Evolutionary conservation across 2,329 filamentous ascomycete genomes (phyloP).

Genomic region (Cadophora gregata): DNA sequence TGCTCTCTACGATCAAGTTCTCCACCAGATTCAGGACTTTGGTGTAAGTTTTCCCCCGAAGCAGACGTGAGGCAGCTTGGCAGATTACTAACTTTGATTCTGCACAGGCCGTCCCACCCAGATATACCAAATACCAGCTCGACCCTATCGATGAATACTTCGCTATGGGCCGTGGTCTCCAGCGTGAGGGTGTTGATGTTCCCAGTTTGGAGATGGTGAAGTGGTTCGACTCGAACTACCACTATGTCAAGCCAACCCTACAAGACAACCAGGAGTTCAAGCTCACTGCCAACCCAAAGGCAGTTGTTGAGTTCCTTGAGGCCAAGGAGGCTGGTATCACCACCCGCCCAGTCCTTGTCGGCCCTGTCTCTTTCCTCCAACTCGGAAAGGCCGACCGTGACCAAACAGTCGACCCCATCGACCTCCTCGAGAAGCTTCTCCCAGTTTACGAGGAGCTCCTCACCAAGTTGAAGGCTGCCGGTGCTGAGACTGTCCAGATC

Average conservation of each 20-base stretch:
- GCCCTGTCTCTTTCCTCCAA: slow-evolving; percentile 95
- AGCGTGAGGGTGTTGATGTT: slow-evolving; percentile 93
- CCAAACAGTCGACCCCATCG: slow-evolving; percentile 91
- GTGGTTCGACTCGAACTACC: slow-evolving; percentile 99
- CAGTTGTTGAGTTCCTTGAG: slow-evolving; percentile 91
- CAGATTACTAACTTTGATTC: slow-evolving; percentile 27
- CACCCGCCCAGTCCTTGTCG: slow-evolving; percentile 93
- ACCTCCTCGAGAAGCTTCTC: slow-evolving; percentile 89
- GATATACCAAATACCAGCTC: slow-evolving; percentile 90
- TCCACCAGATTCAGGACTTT: slow-evolving; percentile 98
- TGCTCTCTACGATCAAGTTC: slow-evolving; percentile 96
- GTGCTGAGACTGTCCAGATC: slow-evolving; percentile 96
- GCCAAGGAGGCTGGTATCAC: slow-evolving; percentile 94
- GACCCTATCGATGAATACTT: slow-evolving; percentile 96
- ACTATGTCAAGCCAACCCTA: slow-evolving; percentile 99
- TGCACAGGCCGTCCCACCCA: slow-evolving; percentile 81
- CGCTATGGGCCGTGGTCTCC: slow-evolving; percentile 98
- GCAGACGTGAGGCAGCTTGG: slow-evolving; percentile 7
- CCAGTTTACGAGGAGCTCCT: slow-evolving; percentile 95
- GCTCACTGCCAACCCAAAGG: slow-evolving; percentile 87
- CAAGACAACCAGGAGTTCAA: slow-evolving; percentile 97
- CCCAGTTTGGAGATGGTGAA: slow-evolving; percentile 99
- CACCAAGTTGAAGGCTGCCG: slow-evolving; percentile 90
- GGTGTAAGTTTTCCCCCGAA: slow-evolving; percentile 65
- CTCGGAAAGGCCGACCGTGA: slow-evolving; percentile 98